Evolutionary conservation across 257 asterid genomes (phyloP).

Genomic region (Jasminum sambac): DNA sequence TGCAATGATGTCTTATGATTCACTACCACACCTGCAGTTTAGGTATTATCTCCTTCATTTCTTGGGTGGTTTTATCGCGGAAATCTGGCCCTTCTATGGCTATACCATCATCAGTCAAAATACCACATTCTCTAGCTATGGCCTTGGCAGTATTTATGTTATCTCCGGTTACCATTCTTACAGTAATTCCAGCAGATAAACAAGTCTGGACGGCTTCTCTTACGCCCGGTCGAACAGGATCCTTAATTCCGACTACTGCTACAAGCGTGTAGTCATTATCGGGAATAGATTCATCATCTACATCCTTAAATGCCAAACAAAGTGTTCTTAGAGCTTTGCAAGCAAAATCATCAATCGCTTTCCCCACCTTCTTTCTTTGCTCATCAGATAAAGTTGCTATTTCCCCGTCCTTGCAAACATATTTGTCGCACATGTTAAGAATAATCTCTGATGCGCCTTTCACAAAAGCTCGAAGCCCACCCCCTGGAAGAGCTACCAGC

Average conservation of each 20-base stretch:
- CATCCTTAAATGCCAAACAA: constrained; percentile 61
- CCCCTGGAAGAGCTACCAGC: constrained; percentile 50
- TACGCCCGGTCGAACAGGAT: constrained; percentile 80
- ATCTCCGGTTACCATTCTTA: constrained; percentile 88
- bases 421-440: constrained; percentile 54
- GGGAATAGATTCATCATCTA: constrained; percentile 46
- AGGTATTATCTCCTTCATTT: constrained; percentile 61
- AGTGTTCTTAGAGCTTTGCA: constrained; percentile 71
- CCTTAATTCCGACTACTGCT: constrained; percentile 72
- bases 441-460: constrained; percentile 79
- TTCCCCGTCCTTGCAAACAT: constrained; percentile 51
- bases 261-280: constrained; percentile 55
- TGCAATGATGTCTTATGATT: background rate
- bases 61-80: constrained; percentile 52
- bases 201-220: constrained; percentile 74
- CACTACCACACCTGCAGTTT: constrained; percentile 57
- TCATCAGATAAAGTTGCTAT: constrained; percentile 46
- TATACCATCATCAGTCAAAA: constrained; percentile 63
- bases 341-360: constrained; percentile 54
- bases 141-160: constrained; percentile 82
- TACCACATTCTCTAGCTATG: constrained; percentile 83
- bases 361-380: constrained; percentile 38
- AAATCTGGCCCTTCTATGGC: constrained; percentile 77
- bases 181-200: constrained; percentile 68
- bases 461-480: constrained; percentile 44